These are phyloP conservation scores for Chaetomium sp. DNA, from an alignment of 2,329 filamentous ascomycete genomes.

Conservation along the genomic window DNA sequence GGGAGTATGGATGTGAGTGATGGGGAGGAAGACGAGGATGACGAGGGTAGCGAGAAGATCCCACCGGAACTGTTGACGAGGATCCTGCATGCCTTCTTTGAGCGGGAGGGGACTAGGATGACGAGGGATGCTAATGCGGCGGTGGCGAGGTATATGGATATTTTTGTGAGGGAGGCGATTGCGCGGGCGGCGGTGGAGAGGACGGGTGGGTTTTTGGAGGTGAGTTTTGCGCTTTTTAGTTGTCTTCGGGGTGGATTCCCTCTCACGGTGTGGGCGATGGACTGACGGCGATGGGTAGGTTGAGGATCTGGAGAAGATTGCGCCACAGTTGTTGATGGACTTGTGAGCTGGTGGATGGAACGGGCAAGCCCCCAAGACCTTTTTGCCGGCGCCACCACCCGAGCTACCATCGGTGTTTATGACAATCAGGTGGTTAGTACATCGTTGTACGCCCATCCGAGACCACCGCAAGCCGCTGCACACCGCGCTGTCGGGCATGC, in stretches of 20 bases:
- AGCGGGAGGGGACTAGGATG: conserved; percentile 69
- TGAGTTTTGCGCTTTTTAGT: conserved; percentile 44
- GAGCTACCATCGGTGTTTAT: neutral
- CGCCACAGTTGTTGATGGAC: conserved; percentile 82
- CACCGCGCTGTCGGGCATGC: neutral
- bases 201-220: conserved; percentile 71
- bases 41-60: conserved; percentile 52
- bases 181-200: conserved; percentile 75
- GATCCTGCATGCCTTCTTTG: conserved; percentile 78
- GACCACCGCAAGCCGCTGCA: neutral
- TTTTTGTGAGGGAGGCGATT: conserved; percentile 88
- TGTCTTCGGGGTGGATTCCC: neutral
- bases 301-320: conserved; percentile 86
- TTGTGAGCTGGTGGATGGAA: conserved; percentile 57
- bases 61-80: conserved; percentile 74
- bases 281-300: conserved; percentile 53
- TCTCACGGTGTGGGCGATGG: neutral
- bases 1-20: conserved; percentile 31
- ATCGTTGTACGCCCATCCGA: neutral
- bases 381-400: neutral
- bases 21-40: conserved; percentile 27
- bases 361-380: neutral
- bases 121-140: conserved; percentile 75
- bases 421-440: neutral
- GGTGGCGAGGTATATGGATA: conserved; percentile 82